These are phyloP conservation scores for Naegleria gruberi DNA, from an alignment of 208 protist genomes.

Conservation along the genomic window DNA sequence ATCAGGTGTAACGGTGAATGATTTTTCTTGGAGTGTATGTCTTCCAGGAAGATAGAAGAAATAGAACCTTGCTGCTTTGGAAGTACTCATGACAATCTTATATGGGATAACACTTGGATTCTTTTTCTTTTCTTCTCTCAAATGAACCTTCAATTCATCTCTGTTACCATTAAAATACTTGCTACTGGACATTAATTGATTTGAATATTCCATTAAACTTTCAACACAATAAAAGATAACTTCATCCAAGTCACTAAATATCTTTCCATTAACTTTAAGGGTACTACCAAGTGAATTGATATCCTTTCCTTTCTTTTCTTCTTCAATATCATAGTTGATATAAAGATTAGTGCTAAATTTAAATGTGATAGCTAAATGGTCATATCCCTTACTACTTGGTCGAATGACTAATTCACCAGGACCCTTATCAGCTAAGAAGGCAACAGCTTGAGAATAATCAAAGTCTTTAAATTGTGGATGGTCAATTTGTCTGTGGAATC, in stretches of 20 bases:
- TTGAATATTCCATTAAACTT: slow-evolving; percentile 29
- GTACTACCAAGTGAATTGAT: slow-evolving; percentile 18
- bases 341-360: slow-evolving; percentile 25
- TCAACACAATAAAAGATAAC: slow-evolving; percentile 33
- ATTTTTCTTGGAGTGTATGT: slow-evolving; percentile 21
- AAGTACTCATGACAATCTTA: slow-evolving; percentile 8
- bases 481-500: slow-evolving; percentile 27
- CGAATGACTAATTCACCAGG: slow-evolving; percentile 30
- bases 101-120: slow-evolving; percentile 35
- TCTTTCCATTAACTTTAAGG: slow-evolving; percentile 25
- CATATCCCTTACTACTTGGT: slow-evolving; percentile 29
- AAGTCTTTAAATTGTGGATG: slow-evolving; percentile 33
- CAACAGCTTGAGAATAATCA: slow-evolving; percentile 26
- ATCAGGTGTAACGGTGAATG: slow-evolving; percentile 27
- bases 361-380: slow-evolving; percentile 37
- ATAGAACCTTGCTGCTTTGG: slow-evolving; percentile 22
- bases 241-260: slow-evolving; percentile 36
- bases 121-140: slow-evolving; percentile 26
- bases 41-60: slow-evolving; percentile 29
- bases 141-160: slow-evolving; percentile 20
- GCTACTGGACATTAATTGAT: not conserved
- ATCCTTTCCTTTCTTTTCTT: slow-evolving; percentile 29
- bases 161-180: not conserved
- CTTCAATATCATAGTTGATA: slow-evolving; percentile 35
- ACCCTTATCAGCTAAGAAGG: slow-evolving; percentile 8